Base-by-base conservation (phyloP, 768 basidiomycete species). In the Lactifluus hygrophoroides region DNA sequence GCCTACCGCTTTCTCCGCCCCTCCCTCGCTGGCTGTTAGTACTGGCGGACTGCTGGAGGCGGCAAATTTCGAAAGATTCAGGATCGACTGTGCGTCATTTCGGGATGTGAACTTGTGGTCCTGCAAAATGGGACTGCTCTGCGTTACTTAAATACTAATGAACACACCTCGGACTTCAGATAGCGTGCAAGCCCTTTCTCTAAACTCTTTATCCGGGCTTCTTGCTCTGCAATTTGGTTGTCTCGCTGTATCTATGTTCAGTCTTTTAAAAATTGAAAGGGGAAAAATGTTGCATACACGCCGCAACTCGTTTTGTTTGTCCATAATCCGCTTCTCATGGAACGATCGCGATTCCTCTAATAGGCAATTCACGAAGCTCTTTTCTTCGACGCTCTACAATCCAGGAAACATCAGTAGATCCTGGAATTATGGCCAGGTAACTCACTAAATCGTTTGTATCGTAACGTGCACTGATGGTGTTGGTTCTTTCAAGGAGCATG, bases 271-370 rank as follows among this genome's bases (percentile, higher is more conserved):
- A 38, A 28, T n/a, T 5, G 34, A 13, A 23, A 23, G 11, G 9
- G 42, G 2, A 43, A 13, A 5, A 27, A 1, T 14, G 5, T 37
- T 42, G 63, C 69, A 28, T 47, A 72, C 71, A 27, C 71, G 66
- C 56, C 70, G 65, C 8, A 73, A 55, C 28, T 74, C 72, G 50
- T 74, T 74, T 27, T 69, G 67, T 32, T 72, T 72, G 21, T 66
- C 64, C 14, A 71, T 65, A 17, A 73, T 62, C 42, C 69, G 67
- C 58, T 70, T 69, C 52, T 73, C 70, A 45, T 72, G 67, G n/a
- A 69, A 65, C 5, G 66, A 54, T 37, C 68, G 69, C 9, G 70
- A 66, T 13, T 69, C 69, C n/a, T 67, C 67, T 8, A 69, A 51
- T 3, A 73, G 62, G 7, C 62, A 60, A 46, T 69, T 63, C 23